phyloP scores from a whole-genome alignment of 1,139 yeast species.

The Suhomyces panamericanus region DNA sequence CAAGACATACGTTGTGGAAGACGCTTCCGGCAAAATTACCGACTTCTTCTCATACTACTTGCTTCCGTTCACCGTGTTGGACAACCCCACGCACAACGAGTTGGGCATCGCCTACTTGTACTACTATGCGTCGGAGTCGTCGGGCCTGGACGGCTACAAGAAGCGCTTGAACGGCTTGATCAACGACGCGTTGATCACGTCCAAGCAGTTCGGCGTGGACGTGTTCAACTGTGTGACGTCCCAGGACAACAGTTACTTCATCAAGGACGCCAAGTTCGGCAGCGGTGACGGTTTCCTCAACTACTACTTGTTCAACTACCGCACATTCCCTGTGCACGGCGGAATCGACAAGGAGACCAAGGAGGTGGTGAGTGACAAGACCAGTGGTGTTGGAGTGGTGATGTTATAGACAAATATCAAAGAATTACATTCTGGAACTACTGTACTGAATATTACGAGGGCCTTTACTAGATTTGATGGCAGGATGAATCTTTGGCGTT shows the following conservation, averaged over 20 bases:
- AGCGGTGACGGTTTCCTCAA: slow-evolving; percentile 91
- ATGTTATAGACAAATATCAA: slow-evolving; percentile 49
- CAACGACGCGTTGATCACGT: slow-evolving; percentile 73
- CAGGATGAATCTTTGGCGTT: too few species aligned
- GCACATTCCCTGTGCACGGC: slow-evolving; percentile 75
- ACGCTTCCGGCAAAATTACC: slow-evolving; percentile 64
- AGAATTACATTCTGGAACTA: too few species aligned
- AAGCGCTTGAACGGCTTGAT: slow-evolving; percentile 62
- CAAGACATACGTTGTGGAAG: slow-evolving; percentile 76
- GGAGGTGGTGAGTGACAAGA: slow-evolving; percentile 48
- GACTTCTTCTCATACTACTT: slow-evolving; percentile 90
- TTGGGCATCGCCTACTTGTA: slow-evolving; percentile 86
- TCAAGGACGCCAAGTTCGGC: slow-evolving; percentile 84
- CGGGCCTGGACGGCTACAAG: slow-evolving; percentile 39
- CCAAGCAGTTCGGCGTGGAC: slow-evolving; percentile 70
- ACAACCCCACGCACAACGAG: slow-evolving; percentile 63
- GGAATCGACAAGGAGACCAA: slow-evolving; percentile 64
- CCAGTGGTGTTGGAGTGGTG: slow-evolving; percentile 89
- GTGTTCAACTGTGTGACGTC: slow-evolving; percentile 91
- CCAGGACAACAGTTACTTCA: slow-evolving; percentile 83
- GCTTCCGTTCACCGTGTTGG: slow-evolving; percentile 81
- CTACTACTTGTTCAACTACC: slow-evolving; percentile 89
- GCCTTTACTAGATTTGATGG: too few species aligned
- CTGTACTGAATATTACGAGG: too few species aligned
- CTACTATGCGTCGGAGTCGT: slow-evolving; percentile 79